Conservation (phyloP, 2,329 filamentous ascomycete species). For the Zopfia rhizophila region DNA sequence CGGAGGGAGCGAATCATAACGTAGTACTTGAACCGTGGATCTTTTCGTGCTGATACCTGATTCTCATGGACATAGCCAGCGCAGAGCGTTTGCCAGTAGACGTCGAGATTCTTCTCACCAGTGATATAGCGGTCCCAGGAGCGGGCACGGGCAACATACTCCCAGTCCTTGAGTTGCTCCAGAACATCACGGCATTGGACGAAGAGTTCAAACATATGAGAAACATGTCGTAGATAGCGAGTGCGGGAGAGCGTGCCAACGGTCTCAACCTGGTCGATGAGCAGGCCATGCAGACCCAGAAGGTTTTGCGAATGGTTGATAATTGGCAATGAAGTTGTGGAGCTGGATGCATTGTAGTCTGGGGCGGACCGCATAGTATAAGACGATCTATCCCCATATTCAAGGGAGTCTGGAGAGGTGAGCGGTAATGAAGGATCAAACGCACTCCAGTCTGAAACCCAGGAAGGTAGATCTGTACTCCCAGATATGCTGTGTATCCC, state of each 20-base stretch:
- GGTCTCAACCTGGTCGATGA: slow-evolving; percentile 17
- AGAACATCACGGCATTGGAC: slow-evolving; percentile 20
- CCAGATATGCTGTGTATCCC: slow-evolving; percentile 6
- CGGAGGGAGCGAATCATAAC: slow-evolving; percentile 18
- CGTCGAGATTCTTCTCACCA: slow-evolving; percentile 14
- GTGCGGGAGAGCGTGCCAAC: slow-evolving; percentile 17
- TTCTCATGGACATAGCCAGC: slow-evolving; percentile 18
- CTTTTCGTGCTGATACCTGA: slow-evolving; percentile 1
- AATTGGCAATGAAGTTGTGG: slow-evolving; percentile 7
- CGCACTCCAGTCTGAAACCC: slow-evolving; percentile 28
- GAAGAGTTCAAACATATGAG: slow-evolving; percentile 25
- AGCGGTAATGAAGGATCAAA: slow-evolving; percentile 18
- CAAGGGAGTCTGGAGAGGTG: not conserved
- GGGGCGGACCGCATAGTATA: not conserved
- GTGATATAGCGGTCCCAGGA: slow-evolving; percentile 16
- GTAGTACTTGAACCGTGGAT: slow-evolving; percentile 25
- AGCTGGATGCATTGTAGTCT: slow-evolving; percentile 10
- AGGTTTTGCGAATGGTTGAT: slow-evolving; percentile 9
- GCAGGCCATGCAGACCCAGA: slow-evolving; percentile 15
- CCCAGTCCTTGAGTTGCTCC: slow-evolving; percentile 21
- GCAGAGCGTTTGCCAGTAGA: slow-evolving; percentile 29
- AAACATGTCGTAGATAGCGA: slow-evolving; percentile 21
- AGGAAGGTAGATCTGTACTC: slow-evolving; percentile 18
- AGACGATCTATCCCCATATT: slow-evolving; percentile 3
- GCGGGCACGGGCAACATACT: slow-evolving; percentile 12